Evolutionary conservation across 2,329 filamentous ascomycete genomes (phyloP), one percentile per base, ranked within the genome.

Genomic region (Fusarium sp.): DNA sequence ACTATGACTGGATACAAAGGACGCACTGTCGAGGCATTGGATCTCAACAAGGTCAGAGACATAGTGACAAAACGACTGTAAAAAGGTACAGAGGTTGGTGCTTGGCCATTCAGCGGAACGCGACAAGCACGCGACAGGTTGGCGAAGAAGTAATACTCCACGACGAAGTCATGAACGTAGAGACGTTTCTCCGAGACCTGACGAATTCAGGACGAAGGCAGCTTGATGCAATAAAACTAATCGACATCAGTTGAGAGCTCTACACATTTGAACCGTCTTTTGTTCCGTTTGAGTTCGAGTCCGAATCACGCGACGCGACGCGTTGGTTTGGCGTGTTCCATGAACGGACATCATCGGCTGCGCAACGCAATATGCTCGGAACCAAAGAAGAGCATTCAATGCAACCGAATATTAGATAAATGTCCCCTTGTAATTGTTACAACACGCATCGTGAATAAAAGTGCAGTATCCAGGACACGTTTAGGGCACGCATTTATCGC

Each of bases 1-100:
- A 88, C 87, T 0, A 88, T 89, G 83, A 85, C 83, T 1, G 89
- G 89, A 0, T 85, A 86, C 47, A 82, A 85, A 45, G 88, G 85
- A 4, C 80, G 83, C 24, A 86, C 75, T 32, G 81, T 89, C 1
- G 85, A 89, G 55, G 88, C 85, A 1, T 78, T 89, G 47, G 85
- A 87, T 36, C 78, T 89, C 39, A 82, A 84, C 2, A 81, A 78
- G 59, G 80, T 88, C 2, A 87, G 82, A 74, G 81, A 83, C 7
- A 83, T 89, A 42, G 82, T 89, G 74, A 81, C 81, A 11, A 83
- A 55, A 38, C 41, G 69, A 26, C 24, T 66, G 20, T 72, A 15
- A 24, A 34, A 10, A 8, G 10, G 8, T 12, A 5, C 12, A 1
- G 8, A n/a, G 5, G 1, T 26, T 38, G 13, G 18, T 17, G 24